Evolutionary conservation across 2,329 filamentous ascomycete genomes (phyloP).

Genomic region (Penicillium sclerotiorum): DNA sequence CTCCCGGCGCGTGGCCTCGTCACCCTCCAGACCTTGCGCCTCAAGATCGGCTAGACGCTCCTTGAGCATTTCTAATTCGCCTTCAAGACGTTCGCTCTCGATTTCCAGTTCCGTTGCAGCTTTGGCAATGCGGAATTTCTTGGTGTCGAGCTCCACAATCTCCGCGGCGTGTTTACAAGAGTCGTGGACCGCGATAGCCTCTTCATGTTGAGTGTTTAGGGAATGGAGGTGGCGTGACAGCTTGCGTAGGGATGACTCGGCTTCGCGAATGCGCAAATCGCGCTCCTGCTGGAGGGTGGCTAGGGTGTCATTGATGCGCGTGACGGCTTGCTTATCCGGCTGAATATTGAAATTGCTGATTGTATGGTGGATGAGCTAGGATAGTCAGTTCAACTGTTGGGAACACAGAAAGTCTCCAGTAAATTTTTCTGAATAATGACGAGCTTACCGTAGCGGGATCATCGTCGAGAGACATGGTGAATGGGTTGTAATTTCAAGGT

Average conservation of each 20-base stretch:
- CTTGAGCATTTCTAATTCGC: slow-evolving; percentile 74
- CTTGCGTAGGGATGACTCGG: slow-evolving; percentile 68
- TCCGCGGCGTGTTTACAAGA: slow-evolving; percentile 77
- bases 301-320: slow-evolving; percentile 82
- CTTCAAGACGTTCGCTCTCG: slow-evolving; percentile 87
- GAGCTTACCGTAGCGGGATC: slow-evolving; percentile 76
- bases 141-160: slow-evolving; percentile 84
- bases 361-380: slow-evolving; percentile 84
- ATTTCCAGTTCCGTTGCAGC: slow-evolving; percentile 85
- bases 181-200: slow-evolving; percentile 74
- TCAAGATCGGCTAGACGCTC: slow-evolving; percentile 80
- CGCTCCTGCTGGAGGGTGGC: slow-evolving; percentile 82
- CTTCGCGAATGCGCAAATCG: slow-evolving; percentile 72
- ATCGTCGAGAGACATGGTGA: slow-evolving; percentile 89
- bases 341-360: slow-evolving; percentile 93
- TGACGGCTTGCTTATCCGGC: slow-evolving; percentile 81
- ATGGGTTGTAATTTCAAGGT: slow-evolving; percentile 9
- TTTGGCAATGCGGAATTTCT: slow-evolving; percentile 95
- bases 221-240: slow-evolving; percentile 76
- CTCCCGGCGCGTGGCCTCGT: slow-evolving; percentile 53
- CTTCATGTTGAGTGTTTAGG: slow-evolving; percentile 73
- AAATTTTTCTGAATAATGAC: accelerated
- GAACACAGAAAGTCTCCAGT: background rate
- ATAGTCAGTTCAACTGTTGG: slow-evolving; percentile 9
- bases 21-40: slow-evolving; percentile 80